Percentiles rank a stretch among this genome's conserved stretches.
These are phyloP conservation scores for Vachellia collinsii DNA, from an alignment of 306 rosid species.

Conservation along the genomic window DNA sequence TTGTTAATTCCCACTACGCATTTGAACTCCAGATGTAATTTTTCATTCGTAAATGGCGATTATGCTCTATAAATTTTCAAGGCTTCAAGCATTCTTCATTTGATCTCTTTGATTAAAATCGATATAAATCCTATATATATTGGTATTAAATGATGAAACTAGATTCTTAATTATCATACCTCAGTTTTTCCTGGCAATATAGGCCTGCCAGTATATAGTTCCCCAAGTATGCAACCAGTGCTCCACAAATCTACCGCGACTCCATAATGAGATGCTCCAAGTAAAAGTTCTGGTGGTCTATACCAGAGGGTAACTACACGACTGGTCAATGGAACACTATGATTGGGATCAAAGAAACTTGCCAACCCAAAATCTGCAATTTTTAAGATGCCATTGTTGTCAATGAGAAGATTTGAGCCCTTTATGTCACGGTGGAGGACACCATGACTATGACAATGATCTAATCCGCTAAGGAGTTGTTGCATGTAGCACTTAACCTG, in stretches of 20 bases:
- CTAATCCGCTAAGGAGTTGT: conserved; percentile 90
- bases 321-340: conserved; percentile 73
- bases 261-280: conserved; percentile 91
- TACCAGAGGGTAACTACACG: conserved; percentile 99
- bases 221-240: conserved; percentile 95
- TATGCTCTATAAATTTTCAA: neutral
- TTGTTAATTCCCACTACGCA: conserved; percentile 12
- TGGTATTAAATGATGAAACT: conserved; percentile 21
- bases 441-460: conserved; percentile 88
- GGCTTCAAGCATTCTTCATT: neutral
- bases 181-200: conserved; percentile 98
- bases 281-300: conserved; percentile 97
- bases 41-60: neutral
- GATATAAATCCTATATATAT: neutral
- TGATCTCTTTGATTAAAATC: conserved; percentile 4
- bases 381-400: conserved; percentile 79
- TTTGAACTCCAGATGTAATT: conserved; percentile 2
- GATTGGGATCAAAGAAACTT: conserved; percentile 70
- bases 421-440: conserved; percentile 97
- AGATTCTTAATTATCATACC: conserved; percentile 51
- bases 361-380: conserved; percentile 99
- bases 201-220: conserved; percentile 86
- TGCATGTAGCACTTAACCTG: conserved; percentile 95
- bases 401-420: conserved; percentile 95
- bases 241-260: conserved; percentile 99